These are phyloP conservation scores for Protomyces pachydermus DNA, from an alignment of 1,139 yeast species.

Conservation along the genomic window DNA sequence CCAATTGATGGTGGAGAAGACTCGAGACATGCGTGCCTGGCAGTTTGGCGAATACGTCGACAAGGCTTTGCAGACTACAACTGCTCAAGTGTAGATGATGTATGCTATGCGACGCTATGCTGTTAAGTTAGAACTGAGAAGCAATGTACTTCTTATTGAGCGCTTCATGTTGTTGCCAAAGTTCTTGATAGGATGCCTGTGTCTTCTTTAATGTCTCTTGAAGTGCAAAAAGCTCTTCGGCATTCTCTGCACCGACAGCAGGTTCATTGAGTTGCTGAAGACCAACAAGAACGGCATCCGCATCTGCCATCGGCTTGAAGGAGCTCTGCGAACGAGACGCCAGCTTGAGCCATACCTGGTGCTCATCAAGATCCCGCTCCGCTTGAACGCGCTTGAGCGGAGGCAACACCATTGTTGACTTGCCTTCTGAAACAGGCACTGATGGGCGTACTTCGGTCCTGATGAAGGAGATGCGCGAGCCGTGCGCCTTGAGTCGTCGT, in stretches of 20 bases:
- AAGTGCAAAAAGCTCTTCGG: slow-evolving; percentile 11
- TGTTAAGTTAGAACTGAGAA: slow-evolving; percentile 27
- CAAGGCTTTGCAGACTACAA: neutral
- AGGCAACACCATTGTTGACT: slow-evolving; percentile 8
- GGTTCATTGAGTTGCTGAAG: neutral
- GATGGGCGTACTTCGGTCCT: neutral
- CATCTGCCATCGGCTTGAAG: slow-evolving; percentile 3
- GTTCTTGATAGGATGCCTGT: slow-evolving; percentile 23
- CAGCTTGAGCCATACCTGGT: slow-evolving; percentile 7
- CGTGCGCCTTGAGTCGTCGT: slow-evolving; percentile 56
- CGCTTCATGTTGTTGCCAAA: slow-evolving; percentile 16
- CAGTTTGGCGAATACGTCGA: neutral
- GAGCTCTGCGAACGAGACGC: neutral
- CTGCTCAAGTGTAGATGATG: neutral
- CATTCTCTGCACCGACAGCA: neutral
- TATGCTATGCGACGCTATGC: neutral
- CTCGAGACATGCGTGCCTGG: neutral
- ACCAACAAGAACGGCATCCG: slow-evolving; percentile 1
- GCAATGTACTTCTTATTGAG: slow-evolving; percentile 9
- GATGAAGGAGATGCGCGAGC: neutral
- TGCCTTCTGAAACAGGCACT: neutral
- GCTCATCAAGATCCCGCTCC: slow-evolving; percentile 23
- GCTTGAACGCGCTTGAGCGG: slow-evolving; percentile 25
- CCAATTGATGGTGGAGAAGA: neutral
- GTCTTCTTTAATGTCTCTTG: slow-evolving; percentile 23